Base-by-base conservation (phyloP, 768 basidiomycete genomes). In the Trametes sanguinea region DNA sequence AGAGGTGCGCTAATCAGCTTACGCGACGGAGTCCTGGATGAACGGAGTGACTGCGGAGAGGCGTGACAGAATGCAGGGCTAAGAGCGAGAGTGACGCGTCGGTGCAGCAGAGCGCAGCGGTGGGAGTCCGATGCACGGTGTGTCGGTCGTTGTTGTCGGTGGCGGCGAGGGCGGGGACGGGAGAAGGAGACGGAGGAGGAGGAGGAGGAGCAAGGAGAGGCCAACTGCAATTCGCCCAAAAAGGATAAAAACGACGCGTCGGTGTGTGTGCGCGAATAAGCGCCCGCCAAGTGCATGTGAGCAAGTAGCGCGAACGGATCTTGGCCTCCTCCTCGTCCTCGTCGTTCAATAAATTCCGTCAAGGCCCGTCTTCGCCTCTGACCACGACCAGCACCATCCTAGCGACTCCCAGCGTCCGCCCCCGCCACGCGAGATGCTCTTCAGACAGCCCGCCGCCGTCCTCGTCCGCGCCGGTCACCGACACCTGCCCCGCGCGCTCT, bases 401-500 rank as follows among this genome's bases (percentile, higher is more conserved):
- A 9, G 7, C 39, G 8, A n/a, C 51, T 3, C 2, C 37, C 35
- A 27, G 48, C 30, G 27, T 22, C 13, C 46, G 46, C n/a, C 29
- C 46, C 42, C 47, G 37, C 56, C 37, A 17, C 4, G 56, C 30
- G 37, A 35, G 47, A 63, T 63, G 62, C 22, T 63, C 32, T 50
- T 47, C 56, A 63, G 62, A 43, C 57, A 54, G 29, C 56, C 52
- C 39, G 42, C 51, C 1, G 32, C 57, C 27, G 7, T 48, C 45
- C 16, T 59, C 51, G 37, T 53, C 30, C 50, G 57, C 11, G 13
- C 52, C 4, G 42, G 51, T 6, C 6, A 11, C 27, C 62, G 56
- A 4, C 50, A 51, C 17, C 42, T 64, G 4, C 61, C 57, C 22
- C 61, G 55, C 55, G 52, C 67, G 14, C 65, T 66, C 60, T 80